phyloP scores from a whole-genome alignment of 441 rosid genomes.

The Populus hybrid region DNA sequence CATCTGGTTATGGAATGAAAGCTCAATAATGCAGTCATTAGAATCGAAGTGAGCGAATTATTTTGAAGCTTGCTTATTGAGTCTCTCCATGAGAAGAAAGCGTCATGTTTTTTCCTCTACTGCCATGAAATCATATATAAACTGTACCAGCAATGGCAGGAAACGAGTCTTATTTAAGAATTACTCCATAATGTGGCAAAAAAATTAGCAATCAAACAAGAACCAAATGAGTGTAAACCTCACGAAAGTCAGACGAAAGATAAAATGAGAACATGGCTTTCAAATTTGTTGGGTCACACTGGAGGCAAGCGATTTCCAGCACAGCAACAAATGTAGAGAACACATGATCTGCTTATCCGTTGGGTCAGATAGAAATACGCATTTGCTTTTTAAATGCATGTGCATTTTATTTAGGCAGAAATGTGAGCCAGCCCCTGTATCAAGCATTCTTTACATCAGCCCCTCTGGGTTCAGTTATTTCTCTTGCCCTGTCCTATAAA shows the following conservation, averaged over 20 bases:
- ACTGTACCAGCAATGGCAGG: neutral
- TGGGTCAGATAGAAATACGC: neutral
- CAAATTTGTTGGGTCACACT: neutral
- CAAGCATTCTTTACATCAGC: neutral
- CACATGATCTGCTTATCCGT: neutral
- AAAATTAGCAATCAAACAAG: neutral
- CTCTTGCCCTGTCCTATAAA: constrained; percentile 12
- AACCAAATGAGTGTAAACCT: neutral
- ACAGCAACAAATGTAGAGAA: neutral
- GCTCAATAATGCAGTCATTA: neutral
- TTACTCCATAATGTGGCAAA: neutral
- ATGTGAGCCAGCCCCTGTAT: neutral
- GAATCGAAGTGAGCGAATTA: neutral
- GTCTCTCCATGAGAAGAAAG: neutral
- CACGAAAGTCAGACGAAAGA: neutral
- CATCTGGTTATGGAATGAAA: neutral
- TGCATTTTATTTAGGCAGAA: neutral
- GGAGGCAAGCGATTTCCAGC: neutral
- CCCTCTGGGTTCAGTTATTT: neutral
- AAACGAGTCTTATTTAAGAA: neutral
- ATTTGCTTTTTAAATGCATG: neutral
- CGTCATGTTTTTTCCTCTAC: too few species aligned
- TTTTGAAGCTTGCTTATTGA: neutral
- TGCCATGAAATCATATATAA: too few species aligned
- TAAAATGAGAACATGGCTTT: neutral